Conservation (phyloP, 306 rosid species). For the Acacia confusa region DNA sequence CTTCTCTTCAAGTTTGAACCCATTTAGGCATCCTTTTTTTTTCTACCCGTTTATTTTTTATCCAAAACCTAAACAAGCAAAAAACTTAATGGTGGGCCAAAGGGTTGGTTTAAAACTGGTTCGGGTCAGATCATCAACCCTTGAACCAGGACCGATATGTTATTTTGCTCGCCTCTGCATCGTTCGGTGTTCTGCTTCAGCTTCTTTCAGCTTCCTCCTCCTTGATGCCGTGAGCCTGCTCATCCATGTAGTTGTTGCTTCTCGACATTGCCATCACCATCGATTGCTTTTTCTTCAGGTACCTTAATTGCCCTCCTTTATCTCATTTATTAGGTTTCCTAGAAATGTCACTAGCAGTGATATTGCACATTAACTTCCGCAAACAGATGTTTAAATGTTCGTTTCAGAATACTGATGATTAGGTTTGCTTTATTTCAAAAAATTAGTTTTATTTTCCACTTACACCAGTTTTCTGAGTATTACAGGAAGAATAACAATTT, state of each 20-base stretch:
- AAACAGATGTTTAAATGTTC: no score
- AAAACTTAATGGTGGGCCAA: no score
- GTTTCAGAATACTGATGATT: not conserved
- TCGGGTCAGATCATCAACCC: not conserved
- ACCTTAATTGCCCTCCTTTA: not conserved
- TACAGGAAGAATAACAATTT: not conserved
- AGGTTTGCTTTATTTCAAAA: not conserved
- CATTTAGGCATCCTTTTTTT: no score
- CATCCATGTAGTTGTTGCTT: not conserved
- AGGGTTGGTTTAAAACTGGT: not conserved
- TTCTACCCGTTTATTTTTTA: not conserved
- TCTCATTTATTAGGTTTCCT: no score
- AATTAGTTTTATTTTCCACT: not conserved
- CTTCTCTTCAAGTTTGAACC: not conserved
- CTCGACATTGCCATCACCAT: not conserved
- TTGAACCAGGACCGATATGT: not conserved
- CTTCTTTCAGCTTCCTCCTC: no score
- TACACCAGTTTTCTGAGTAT: not conserved
- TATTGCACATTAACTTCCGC: no score
- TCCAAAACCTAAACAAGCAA: not conserved
- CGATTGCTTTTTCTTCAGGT: not conserved
- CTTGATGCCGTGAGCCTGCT: no score
- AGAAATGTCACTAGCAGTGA: no score
- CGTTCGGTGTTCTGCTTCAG: no score
- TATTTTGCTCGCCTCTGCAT: no score